Evolutionary conservation across 768 basidiomycete species (phyloP), one percentile per base, ranked within the genome.

Genomic region (Kwoniella sp.): DNA sequence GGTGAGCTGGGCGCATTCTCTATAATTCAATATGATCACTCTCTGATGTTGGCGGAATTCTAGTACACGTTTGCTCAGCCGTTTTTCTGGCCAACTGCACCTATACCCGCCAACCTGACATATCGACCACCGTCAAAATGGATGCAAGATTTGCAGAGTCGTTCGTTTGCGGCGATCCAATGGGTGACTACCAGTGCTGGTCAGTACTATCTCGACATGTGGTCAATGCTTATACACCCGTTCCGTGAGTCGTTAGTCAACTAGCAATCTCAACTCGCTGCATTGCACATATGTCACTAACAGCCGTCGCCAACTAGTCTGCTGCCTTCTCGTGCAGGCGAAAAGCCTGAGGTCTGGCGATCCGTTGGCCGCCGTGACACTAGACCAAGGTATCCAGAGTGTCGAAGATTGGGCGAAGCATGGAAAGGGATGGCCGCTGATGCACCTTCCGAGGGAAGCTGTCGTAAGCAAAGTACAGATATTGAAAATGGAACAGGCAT

Each of bases 221-320:
- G 58, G 58, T 51, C 58, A 30, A 50, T 59, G 48, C 48, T 59
- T 22, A 27, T 59, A 30, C 58, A 59, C 21, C 58, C 58, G 26
- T 59, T 59, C 26, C 26, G 58, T 59, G 26, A 50, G 58, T 50
- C 25, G 19, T 19, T 49, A 49, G 15, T 22, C 48, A 22, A 22
- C 33, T n/a, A 12, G 12, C 55, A 17, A 40, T 27, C 19, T 56
- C 55, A 19, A 13, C 9, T 24, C 15, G 57, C n/a, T n/a, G n/a
- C n/a, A n/a, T n/a, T n/a, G n/a, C n/a, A n/a, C n/a, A n/a, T n/a
- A n/a, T n/a, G 33, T 33, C 33, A 13, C 33, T 33, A 13, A 33
- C 33, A 13, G 13, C 13, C 33, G 33, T 13, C 33, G 5, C 7
- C 13, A 13, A 6, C 33, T 13, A 33, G 33, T 30, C 13, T 26